A percentile compares a stretch with the other conserved stretches of the same genome.
Evolutionary conservation across 2,329 filamentous ascomycete genomes (phyloP).

Genomic region (Venturia aucupariae): DNA sequence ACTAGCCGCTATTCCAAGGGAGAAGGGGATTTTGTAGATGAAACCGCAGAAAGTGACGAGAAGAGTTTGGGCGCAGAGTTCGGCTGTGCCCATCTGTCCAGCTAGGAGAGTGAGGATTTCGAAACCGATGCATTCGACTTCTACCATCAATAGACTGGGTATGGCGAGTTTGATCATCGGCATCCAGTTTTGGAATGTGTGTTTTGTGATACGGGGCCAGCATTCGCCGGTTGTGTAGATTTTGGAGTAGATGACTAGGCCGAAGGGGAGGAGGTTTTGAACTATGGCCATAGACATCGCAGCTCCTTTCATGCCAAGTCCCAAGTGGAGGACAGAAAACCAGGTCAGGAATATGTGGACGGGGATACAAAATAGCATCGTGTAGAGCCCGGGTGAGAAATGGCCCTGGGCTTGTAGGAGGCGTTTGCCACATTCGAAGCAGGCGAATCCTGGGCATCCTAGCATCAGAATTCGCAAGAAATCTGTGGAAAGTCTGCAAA

Average conservation of each 20-base stretch:
- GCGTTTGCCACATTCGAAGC: slow-evolving; percentile 7
- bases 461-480: background rate
- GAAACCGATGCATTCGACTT: slow-evolving; percentile 8
- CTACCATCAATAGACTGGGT: background rate
- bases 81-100: background rate
- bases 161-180: slow-evolving; percentile 4
- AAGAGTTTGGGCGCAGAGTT: slow-evolving; percentile 6
- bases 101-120: slow-evolving; percentile 1
- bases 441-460: background rate
- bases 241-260: slow-evolving; percentile 1
- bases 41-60: slow-evolving; percentile 5
- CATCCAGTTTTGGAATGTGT: slow-evolving; percentile 8
- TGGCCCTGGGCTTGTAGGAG: slow-evolving; percentile 8
- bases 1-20: background rate
- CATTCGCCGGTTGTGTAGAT: slow-evolving; percentile 1
- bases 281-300: background rate
- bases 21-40: slow-evolving; percentile 7
- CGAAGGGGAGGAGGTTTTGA: slow-evolving; percentile 5
- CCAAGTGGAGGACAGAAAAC: background rate
- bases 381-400: background rate
- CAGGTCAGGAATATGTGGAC: slow-evolving; percentile 1
- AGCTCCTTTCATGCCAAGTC: background rate
- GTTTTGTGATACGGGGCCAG: background rate
- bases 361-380: background rate
- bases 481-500: background rate